Evolutionary conservation across 2,329 filamentous ascomycete species (phyloP), one percentile per base, ranked within the genome.

Genomic region (Paecilomyces niveus): DNA sequence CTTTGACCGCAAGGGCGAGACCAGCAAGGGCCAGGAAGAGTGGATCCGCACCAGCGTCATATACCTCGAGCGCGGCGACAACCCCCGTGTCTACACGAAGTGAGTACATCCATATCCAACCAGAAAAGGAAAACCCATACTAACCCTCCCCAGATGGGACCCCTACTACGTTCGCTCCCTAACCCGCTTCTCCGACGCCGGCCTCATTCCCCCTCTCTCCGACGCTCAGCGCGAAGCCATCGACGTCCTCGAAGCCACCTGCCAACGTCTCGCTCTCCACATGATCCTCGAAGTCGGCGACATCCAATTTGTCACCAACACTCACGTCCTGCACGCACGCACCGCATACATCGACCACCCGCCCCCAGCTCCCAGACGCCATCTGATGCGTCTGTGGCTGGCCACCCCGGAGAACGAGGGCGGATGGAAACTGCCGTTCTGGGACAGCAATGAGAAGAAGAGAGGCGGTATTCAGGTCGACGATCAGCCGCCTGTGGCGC

Each of bases 1-100:
- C 77, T 93, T 95, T 72, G 91, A 96, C 74, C 87, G 91, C 57
- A 96, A 96, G 78, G 91, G 91, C 10, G 91, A 96, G 78, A 85
- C 84, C 1, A 89, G 85, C 22, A 76, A 80, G 13, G 90, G 89
- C 11, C 82, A 95, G 73, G 84, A 92, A 57, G 85, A 86, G 58
- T 95, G 86, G 75, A 89, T 90, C 66, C 80, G 82, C 51, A 85
- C 87, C 32, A 81, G 84, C 11, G 84, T 96, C 18, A 84, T 94
- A 65, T 95, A 92, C 72, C 78, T 92, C 3, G 90, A 95, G 77
- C 84, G 83, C 4, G 84, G 81, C 6, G 81, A 83, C 6, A 80
- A 86, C 65, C 82, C 82, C 33, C 79, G 89, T 13, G 83, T 93
- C 10, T 92, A 90, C 76, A 87, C 85, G 72, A 95, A 95, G 80